Base-by-base conservation (phyloP, 2,329 filamentous ascomycete species). In the Lachnellula subtilissima region DNA sequence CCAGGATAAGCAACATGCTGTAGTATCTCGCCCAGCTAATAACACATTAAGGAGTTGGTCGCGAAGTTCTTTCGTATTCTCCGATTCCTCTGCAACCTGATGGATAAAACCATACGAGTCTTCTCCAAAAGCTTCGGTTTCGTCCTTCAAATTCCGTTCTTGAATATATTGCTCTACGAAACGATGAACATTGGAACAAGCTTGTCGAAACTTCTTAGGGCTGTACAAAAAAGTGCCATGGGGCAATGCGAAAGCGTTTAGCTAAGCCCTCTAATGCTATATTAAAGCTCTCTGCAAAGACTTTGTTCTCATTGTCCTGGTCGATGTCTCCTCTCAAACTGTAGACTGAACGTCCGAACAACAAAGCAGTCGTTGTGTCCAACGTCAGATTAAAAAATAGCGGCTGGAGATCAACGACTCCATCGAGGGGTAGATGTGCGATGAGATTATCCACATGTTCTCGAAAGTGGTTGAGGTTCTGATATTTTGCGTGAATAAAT, bases 331-430 rank as follows among this genome's bases (percentile, higher is more conserved):
- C 49, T 49, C 50, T 39, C 51, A 65, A 52, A 25, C 61, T 67
- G 50, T 69, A 61, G 11, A 68, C 61, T 22, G 73, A 76, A 58
- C 78, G 71, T 15, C 82, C 82, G 52, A 85, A 82, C 2, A 85
- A 69, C 54, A 84, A 79, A 42, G 78, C 78, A 0, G 80, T 84
- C 0, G 80, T 77, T 0, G 76, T 78, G 57, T 84, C 81, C 22
- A 85, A 72, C 0, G 81, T 84, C 23, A 83, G 69, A 50, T 73
- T 72, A 64, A 83, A 83, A 1, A 76, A 75, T 0, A 74, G 61
- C 0, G 71, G 69, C 53, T 73, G 66, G 0, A 76, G 56, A 56
- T 75, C 68, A n/a, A 70, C 42, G 9, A 62, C 14, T 2, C 61
- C 54, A 39, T 55, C 35, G n/a, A n/a, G 23, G 1, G 55, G 39